Evolutionary conservation across 352 stramenopile genomes (phyloP).

Genomic region (Lagenidium giganteum): DNA sequence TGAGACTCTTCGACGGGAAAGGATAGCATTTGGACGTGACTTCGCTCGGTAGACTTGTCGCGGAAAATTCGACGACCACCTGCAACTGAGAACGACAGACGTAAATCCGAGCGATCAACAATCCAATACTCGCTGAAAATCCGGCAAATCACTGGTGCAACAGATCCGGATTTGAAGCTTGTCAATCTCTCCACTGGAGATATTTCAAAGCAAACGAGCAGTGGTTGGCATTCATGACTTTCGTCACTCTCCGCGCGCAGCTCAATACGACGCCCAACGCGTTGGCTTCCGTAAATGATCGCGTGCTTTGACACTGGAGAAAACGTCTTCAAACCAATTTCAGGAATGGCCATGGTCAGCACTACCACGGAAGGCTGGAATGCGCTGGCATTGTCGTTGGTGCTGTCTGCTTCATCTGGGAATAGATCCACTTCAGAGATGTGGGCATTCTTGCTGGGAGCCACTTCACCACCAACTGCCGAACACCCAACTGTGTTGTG

Average conservation of each 20-base stretch:
- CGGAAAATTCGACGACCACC: slow-evolving; percentile 47
- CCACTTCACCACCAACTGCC: slow-evolving; percentile 48
- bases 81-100: slow-evolving; percentile 60
- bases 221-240: too few relatives aligned
- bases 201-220: slow-evolving; percentile 59
- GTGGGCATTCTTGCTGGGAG: slow-evolving; percentile 47
- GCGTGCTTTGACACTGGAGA: slow-evolving; percentile 47
- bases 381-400: too few relatives aligned
- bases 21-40: neutral
- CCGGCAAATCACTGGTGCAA: slow-evolving; percentile 57
- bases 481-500: slow-evolving; percentile 61
- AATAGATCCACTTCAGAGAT: slow-evolving; percentile 72
- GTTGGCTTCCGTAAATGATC: slow-evolving; percentile 68
- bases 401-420: slow-evolving; percentile 36
- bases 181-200: slow-evolving; percentile 44
- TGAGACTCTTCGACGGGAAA: slow-evolving; percentile 28
- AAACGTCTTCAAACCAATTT: slow-evolving; percentile 47
- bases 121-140: slow-evolving; percentile 85
- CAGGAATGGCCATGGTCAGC: slow-evolving; percentile 65
- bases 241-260: too few relatives aligned
- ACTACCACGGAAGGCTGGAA: slow-evolving; percentile 59
- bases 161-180: too few relatives aligned
- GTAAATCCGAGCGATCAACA: slow-evolving; percentile 73
- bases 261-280: slow-evolving; percentile 64
- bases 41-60: neutral